phyloP scores from a whole-genome alignment of 306 rosid species.

The Citrullus colocynthis region DNA sequence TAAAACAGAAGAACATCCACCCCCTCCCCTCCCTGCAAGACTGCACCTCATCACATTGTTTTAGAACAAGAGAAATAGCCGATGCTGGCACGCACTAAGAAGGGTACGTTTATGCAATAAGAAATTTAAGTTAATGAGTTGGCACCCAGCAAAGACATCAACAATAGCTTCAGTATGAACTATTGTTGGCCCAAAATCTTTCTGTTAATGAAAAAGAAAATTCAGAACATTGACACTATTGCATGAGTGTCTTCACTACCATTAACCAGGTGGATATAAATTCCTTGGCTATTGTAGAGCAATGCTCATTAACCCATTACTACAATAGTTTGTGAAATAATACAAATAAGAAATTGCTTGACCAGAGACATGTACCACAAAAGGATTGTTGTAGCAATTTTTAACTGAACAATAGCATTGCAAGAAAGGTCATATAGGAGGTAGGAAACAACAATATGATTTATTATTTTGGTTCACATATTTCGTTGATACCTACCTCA shows the following conservation, averaged over 20 bases:
- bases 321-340: not conserved
- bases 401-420: not conserved
- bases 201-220: not conserved
- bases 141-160: not conserved
- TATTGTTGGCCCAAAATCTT: not conserved
- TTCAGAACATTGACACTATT: not conserved
- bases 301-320: not conserved
- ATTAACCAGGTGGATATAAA: not conserved
- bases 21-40: not conserved
- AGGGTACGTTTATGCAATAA: not conserved
- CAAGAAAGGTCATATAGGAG: not conserved
- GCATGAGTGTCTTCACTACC: not conserved
- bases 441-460: not conserved
- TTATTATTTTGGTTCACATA: not conserved
- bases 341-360: not conserved
- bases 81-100: not conserved
- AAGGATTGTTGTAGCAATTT: not conserved
- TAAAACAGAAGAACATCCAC: not conserved
- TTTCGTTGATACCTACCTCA: conserved; percentile 54
- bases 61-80: not conserved
- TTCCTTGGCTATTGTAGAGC: not conserved
- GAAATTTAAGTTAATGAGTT: not conserved
- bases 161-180: not conserved
- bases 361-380: not conserved
- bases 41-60: not conserved